Evolutionary conservation across 139 green algal genomes (phyloP).

Genomic region (Eudorina sp.): DNA sequence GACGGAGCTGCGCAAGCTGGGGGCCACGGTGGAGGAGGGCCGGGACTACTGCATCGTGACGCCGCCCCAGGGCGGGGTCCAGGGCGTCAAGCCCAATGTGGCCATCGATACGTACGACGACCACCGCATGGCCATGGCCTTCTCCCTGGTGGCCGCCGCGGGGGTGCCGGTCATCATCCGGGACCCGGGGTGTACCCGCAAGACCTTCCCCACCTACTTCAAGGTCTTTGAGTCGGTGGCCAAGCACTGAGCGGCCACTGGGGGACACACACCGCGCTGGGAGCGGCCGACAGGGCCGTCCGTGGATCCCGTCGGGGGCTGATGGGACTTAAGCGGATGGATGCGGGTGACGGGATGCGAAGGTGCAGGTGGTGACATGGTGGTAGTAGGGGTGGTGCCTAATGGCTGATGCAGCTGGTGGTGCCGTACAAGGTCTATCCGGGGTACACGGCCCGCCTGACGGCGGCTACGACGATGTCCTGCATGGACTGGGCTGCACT

Average conservation of each 20-base stretch:
- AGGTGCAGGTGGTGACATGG: too few relatives aligned
- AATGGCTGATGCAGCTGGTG: too few relatives aligned
- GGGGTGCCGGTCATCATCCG: slow-evolving; percentile 88
- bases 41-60: slow-evolving; percentile 97
- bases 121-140: slow-evolving; percentile 98
- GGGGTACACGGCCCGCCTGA: too few relatives aligned
- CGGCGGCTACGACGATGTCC: too few relatives aligned
- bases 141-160: slow-evolving; percentile 84
- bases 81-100: slow-evolving; percentile 53
- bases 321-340: too few relatives aligned
- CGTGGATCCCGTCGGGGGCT: too few relatives aligned
- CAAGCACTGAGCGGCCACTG: slow-evolving; percentile 53
- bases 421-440: too few relatives aligned
- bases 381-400: too few relatives aligned
- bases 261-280: too few relatives aligned
- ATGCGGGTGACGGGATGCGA: too few relatives aligned
- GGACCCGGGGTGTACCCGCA: slow-evolving; percentile 92
- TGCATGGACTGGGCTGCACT: too few relatives aligned
- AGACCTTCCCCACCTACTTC: slow-evolving; percentile 97
- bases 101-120: slow-evolving; percentile 96
- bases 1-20: slow-evolving; percentile 94
- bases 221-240: slow-evolving; percentile 83
- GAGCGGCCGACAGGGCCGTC: too few relatives aligned
- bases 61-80: slow-evolving; percentile 71
- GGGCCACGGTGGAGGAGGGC: slow-evolving; percentile 89